Base-by-base conservation (phyloP, 1,139 yeast species). In the Zygosaccharomyces sapae region DNA sequence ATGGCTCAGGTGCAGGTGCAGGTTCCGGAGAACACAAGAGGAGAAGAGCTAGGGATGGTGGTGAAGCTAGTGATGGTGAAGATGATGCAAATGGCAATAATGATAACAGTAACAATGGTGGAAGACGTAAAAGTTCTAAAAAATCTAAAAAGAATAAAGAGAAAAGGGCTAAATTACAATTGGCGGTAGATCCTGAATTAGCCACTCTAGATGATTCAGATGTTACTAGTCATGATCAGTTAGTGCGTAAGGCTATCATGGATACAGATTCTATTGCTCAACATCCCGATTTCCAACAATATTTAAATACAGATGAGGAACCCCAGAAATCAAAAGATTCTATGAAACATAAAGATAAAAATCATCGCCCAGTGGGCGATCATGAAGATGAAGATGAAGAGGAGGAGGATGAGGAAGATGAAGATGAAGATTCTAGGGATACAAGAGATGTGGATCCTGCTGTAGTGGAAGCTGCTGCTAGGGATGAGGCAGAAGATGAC, bases 241-340 rank as follows among this genome's bases (percentile, higher is more conserved):
- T 82, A 46, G 86, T 81, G 4, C 78, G 81, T 52, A 86, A 82
- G 41, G 86, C 86, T 2, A 79, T 83, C 38, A 68, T 80, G 52
- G 86, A 81, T 56, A 85, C 86, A 0, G 71, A 82, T 47, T 80
- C 80, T 45, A 70, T 82, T 49, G 83, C 84, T 1, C 72, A 66
- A 45, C 70, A 68, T 43, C 77, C 80, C 39, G 77, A 73, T 50
- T 70, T 77, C 51, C 75, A 71, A 48, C 74, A 71, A 45, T 72
- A 70, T 50, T 57, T 73, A 38, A 59, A 69, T 40, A 67, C 71
- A 20, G 70, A 66, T 12, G 62, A 55, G 27, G 58, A 55, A 20
- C 43, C 52, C 8, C 51, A 46, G 13, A 45, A 43, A 13, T 34
- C 45, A n/a, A 47, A 45, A 34, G 40, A 22, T 18, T 9, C 12